A percentile compares a stretch with the other conserved stretches of the same genome.
Conservation (phyloP, 805 yeast genomes). For the Hanseniaspora pseudoguilliermondii region DNA sequence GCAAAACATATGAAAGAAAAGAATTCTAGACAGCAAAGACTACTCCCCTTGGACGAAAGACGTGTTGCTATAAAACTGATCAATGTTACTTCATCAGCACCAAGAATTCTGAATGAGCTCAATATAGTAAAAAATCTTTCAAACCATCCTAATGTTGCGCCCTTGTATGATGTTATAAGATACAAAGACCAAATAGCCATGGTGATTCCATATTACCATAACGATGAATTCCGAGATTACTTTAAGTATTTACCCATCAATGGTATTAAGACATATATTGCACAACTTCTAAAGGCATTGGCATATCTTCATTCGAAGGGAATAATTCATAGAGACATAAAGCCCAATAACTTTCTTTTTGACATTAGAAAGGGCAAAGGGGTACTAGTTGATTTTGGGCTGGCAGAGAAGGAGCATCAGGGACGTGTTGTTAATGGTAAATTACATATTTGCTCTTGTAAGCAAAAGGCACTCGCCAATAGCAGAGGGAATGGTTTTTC, state of each 20-base stretch:
- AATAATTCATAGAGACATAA: conserved; percentile 85
- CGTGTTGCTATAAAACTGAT: conserved; percentile 83
- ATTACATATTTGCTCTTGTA: conserved; percentile 21
- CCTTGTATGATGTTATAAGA: conserved; percentile 76
- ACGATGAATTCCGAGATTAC: conserved; percentile 79
- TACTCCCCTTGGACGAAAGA: conserved; percentile 13
- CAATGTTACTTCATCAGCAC: conserved; percentile 90
- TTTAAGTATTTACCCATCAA: conserved; percentile 65
- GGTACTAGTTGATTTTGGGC: conserved; percentile 81
- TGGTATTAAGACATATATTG: conserved; percentile 71
- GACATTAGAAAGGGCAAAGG: conserved; percentile 60
- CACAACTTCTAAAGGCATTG: conserved; percentile 63
- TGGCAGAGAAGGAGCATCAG: conserved; percentile 52
- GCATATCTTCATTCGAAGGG: conserved; percentile 56
- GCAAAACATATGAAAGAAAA: conserved; percentile 20
- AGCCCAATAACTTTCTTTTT: conserved; percentile 66
- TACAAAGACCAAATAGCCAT: conserved; percentile 87
- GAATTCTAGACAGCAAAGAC: conserved; percentile 22
- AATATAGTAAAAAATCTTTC: conserved; percentile 57
- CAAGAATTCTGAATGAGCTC: conserved; percentile 78
- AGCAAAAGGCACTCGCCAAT: conserved; percentile 2
- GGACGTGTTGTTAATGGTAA: conserved; percentile 13
- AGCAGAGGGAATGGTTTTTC: conserved; percentile 2
- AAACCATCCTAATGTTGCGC: conserved; percentile 68
- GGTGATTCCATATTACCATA: conserved; percentile 80